Percentiles rank a stretch among this genome's conserved stretches.
These are phyloP conservation scores for Nicotiana paniculata DNA, from an alignment of 257 asterid species.

Conservation along the genomic window DNA sequence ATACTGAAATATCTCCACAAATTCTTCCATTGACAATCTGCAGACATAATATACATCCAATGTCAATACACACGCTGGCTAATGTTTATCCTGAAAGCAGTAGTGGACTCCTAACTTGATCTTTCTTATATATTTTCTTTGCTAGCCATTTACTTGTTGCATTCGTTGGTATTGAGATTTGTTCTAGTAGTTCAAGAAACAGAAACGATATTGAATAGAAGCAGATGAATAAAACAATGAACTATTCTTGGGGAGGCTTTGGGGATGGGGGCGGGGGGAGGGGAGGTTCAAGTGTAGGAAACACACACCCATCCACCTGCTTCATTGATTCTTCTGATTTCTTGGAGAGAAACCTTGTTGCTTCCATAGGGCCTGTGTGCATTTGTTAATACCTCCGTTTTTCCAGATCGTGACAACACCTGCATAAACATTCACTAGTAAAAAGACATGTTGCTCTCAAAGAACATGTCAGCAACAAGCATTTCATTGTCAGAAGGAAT, in stretches of 20 bases:
- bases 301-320: conserved; percentile 99
- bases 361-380: conserved; percentile 93
- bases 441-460: neutral
- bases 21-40: conserved; percentile 87
- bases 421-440: conserved; percentile 14
- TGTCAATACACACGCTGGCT: neutral
- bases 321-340: conserved; percentile 70
- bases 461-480: neutral
- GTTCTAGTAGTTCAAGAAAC: neutral
- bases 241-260: neutral
- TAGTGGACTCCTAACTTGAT: neutral
- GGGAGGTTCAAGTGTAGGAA: conserved; percentile 9
- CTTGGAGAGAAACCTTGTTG: conserved; percentile 53
- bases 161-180: neutral
- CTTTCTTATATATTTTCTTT: neutral
- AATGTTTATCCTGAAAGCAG: neutral
- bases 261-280: too few species aligned
- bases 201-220: neutral
- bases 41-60: neutral
- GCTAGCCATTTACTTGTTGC: neutral
- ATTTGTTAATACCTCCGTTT: conserved; percentile 55
- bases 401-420: conserved; percentile 78
- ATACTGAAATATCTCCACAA: conserved; percentile 89
- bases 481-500: neutral
- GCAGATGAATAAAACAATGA: neutral